These are phyloP conservation scores for Sporopachydermia cereana DNA, from an alignment of 1,139 yeast species.

Conservation along the genomic window DNA sequence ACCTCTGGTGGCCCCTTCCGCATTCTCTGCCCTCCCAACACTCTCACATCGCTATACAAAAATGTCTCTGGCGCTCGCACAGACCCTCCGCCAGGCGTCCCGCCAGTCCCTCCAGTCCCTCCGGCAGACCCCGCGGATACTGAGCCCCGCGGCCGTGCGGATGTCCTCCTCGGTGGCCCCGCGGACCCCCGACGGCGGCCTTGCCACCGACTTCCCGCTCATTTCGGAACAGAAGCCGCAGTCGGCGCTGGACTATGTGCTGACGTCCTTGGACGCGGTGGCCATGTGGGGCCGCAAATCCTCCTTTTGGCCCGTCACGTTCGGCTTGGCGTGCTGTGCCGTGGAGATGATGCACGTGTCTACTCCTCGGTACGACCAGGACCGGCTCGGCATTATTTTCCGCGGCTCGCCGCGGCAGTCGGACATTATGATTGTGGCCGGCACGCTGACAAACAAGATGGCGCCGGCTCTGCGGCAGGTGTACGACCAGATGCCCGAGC, in stretches of 20 bases:
- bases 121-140: slow-evolving; percentile 1
- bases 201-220: slow-evolving; percentile 43
- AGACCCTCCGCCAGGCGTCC: too few species aligned
- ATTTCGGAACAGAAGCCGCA: slow-evolving; percentile 39
- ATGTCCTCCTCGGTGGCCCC: slow-evolving; percentile 8
- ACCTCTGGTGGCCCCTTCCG: neutral
- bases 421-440: slow-evolving; percentile 90
- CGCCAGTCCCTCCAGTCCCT: neutral
- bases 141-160: neutral
- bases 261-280: slow-evolving; percentile 73
- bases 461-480: slow-evolving; percentile 91
- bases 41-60: neutral
- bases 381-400: slow-evolving; percentile 85
- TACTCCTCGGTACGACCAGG: slow-evolving; percentile 87
- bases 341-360: slow-evolving; percentile 96
- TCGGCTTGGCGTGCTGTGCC: slow-evolving; percentile 88
- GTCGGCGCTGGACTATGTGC: slow-evolving; percentile 65
- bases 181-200: slow-evolving; percentile 9
- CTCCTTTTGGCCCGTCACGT: slow-evolving; percentile 89
- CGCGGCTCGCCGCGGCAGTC: slow-evolving; percentile 93
- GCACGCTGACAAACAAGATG: slow-evolving; percentile 86
- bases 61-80: neutral
- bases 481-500: slow-evolving; percentile 91
- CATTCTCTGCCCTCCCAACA: neutral
- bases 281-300: slow-evolving; percentile 93